Percentiles rank a stretch among this genome's conserved stretches.
Conservation (phyloP, 2,329 filamentous ascomycete genomes). For the Fusarium sp. region DNA sequence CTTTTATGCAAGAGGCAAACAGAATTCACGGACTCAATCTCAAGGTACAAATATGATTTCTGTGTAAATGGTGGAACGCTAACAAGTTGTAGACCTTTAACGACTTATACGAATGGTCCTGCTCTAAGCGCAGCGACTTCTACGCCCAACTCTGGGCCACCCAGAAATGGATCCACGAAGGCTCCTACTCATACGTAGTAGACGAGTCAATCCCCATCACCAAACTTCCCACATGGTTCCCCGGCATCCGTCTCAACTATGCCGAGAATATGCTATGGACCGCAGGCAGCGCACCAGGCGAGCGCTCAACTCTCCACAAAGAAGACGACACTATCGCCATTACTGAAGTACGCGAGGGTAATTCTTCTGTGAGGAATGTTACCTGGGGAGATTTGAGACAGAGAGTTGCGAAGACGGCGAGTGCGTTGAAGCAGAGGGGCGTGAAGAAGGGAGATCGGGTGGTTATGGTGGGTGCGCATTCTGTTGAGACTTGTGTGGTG, state of each 20-base stretch:
- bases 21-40: constrained; percentile 65
- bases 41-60: constrained; percentile 57
- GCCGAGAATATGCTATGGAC: constrained; percentile 83
- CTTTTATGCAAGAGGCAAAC: constrained; percentile 75
- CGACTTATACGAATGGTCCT: constrained; percentile 77
- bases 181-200: constrained; percentile 68
- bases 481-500: constrained; percentile 77
- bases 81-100: constrained; percentile 65
- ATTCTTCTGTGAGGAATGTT: constrained; percentile 63
- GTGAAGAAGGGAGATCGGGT: constrained; percentile 78
- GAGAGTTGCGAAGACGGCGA: constrained; percentile 68
- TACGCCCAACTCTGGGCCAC: constrained; percentile 72
- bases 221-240: constrained; percentile 79
- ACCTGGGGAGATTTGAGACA: constrained; percentile 75
- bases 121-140: constrained; percentile 70
- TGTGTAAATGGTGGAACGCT: neutral
- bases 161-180: constrained; percentile 71
- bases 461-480: constrained; percentile 80
- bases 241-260: constrained; percentile 78
- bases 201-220: constrained; percentile 78
- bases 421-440: constrained; percentile 74
- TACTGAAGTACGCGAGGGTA: constrained; percentile 78
- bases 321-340: constrained; percentile 77
- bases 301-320: constrained; percentile 68
- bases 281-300: constrained; percentile 55